Evolutionary conservation across 257 asterid genomes (phyloP).

Genomic region (Fraxinus cuspidata): DNA sequence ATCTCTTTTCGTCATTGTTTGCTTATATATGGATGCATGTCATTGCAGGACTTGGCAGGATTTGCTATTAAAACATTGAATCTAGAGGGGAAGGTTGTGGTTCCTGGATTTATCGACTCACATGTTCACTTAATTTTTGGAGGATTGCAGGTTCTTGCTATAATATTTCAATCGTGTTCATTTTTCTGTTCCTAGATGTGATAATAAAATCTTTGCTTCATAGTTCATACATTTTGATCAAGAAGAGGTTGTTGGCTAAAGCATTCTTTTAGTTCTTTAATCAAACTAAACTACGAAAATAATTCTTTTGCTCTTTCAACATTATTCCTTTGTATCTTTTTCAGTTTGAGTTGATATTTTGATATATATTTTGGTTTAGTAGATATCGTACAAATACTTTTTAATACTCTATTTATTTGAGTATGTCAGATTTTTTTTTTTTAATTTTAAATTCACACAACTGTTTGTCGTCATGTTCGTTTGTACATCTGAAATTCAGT

Average conservation of each 20-base stretch:
- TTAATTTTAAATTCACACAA: neutral
- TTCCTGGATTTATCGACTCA: conserved; percentile 98
- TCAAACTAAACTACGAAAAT: neutral
- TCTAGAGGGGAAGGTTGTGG: conserved; percentile 64
- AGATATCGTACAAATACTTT: too few species aligned
- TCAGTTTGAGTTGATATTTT: neutral
- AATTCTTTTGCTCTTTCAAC: conserved; percentile 1
- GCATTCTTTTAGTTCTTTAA: neutral
- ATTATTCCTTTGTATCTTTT: conserved; percentile 2
- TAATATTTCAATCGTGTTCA: conserved; percentile 18
- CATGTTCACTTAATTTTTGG: conserved; percentile 87
- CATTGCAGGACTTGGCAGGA: conserved; percentile 65
- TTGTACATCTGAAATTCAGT: neutral
- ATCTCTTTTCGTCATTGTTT: conserved; percentile 1
- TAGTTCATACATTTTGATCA: conserved; percentile 2
- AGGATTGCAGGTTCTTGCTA: conserved; percentile 75
- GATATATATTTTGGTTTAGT: too few species aligned
- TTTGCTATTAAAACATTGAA: conserved; percentile 47
- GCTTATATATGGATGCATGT: conserved; percentile 26
- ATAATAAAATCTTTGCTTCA: conserved; percentile 9
- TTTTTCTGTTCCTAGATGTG: conserved; percentile 6
- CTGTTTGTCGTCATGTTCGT: neutral
- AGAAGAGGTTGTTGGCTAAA: neutral
- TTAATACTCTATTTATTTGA: too few species aligned
- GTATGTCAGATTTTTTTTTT: neutral